A percentile compares a stretch with the other conserved stretches of the same genome.
phyloP scores from a whole-genome alignment of 2,329 filamentous ascomycete genomes.

The Didymosphaeria variabile region DNA sequence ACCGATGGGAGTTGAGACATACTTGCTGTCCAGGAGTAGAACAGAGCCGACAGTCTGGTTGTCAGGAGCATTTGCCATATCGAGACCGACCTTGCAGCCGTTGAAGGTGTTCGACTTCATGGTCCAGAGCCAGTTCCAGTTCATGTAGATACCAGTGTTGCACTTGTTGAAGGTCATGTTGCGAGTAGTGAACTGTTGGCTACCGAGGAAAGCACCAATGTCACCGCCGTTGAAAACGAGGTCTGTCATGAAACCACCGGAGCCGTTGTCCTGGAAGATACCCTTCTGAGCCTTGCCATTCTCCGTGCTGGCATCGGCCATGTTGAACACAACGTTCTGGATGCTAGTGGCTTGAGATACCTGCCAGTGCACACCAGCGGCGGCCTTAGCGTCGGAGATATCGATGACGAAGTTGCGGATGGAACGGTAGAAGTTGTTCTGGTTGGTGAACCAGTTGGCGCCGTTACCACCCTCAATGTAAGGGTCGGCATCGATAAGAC shows the following conservation, averaged over 20 bases:
- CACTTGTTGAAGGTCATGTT: constrained; percentile 61
- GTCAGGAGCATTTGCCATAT: constrained; percentile 63
- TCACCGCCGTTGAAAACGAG: constrained; percentile 68
- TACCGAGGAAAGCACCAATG: constrained; percentile 68
- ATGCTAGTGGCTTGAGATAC: constrained; percentile 71
- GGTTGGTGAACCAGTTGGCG: constrained; percentile 61
- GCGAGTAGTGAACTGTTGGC: constrained; percentile 68
- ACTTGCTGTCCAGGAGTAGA: constrained; percentile 80
- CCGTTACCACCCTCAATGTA: constrained; percentile 72
- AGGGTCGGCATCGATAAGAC: constrained; percentile 86
- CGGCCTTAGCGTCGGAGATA: constrained; percentile 48
- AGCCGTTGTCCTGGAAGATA: constrained; percentile 68
- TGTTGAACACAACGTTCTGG: constrained; percentile 69
- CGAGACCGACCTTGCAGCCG: constrained; percentile 57
- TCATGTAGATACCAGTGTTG: constrained; percentile 61
- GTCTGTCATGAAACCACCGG: constrained; percentile 68
- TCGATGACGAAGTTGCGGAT: constrained; percentile 65
- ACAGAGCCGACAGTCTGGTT: constrained; percentile 86
- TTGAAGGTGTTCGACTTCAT: constrained; percentile 57
- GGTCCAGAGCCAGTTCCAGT: constrained; percentile 65
- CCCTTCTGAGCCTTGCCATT: constrained; percentile 62
- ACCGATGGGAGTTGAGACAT: constrained; percentile 78
- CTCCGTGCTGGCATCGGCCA: constrained; percentile 55
- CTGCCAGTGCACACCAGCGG: constrained; percentile 71
- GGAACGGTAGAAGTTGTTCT: constrained; percentile 66